Evolutionary conservation across 2,329 filamentous ascomycete species (phyloP).

Genomic region (Tolypocladium amazonense): DNA sequence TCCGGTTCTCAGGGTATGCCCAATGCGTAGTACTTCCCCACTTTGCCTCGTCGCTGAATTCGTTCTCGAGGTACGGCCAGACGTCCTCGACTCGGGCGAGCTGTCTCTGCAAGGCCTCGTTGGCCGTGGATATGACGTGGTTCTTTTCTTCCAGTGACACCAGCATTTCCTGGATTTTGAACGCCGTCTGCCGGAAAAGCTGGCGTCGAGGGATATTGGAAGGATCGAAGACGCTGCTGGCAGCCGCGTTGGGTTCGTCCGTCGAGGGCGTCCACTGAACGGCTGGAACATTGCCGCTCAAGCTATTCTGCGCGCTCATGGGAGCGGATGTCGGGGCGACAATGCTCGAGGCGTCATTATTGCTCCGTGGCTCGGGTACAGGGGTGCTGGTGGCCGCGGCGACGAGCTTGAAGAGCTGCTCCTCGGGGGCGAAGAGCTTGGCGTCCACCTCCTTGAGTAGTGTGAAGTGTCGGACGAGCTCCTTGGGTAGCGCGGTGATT

Average conservation of each 20-base stretch:
- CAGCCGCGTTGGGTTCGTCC: constrained; percentile 31
- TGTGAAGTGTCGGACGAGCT: constrained; percentile 92
- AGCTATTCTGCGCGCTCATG: constrained; percentile 40
- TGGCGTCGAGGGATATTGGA: constrained; percentile 57
- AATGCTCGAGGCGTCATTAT: constrained; percentile 33
- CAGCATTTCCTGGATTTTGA: constrained; percentile 74
- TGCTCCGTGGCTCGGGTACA: constrained; percentile 32
- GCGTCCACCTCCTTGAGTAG: constrained; percentile 96
- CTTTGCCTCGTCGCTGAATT: constrained; percentile 91
- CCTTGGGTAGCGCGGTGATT: constrained; percentile 83
- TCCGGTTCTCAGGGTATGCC: constrained; percentile 85
- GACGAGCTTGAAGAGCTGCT: constrained; percentile 68
- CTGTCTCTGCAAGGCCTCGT: constrained; percentile 79
- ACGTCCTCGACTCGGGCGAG: constrained; percentile 76
- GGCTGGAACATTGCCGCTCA: constrained; percentile 25
- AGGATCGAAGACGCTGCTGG: constrained; percentile 36
- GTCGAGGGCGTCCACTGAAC: constrained; percentile 26
- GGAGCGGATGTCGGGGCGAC: constrained; percentile 32
- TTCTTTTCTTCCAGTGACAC: constrained; percentile 95
- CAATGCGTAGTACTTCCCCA: constrained; percentile 87
- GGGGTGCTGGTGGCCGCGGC: constrained; percentile 47
- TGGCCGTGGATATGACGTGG: constrained; percentile 87
- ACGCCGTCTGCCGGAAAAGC: constrained; percentile 67
- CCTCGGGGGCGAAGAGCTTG: constrained; percentile 84
- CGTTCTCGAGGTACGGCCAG: constrained; percentile 74